Evolutionary conservation across 148 eudicot genomes (phyloP), one percentile per base, ranked within the genome.

Genomic region (Heliosperma pusillum): DNA sequence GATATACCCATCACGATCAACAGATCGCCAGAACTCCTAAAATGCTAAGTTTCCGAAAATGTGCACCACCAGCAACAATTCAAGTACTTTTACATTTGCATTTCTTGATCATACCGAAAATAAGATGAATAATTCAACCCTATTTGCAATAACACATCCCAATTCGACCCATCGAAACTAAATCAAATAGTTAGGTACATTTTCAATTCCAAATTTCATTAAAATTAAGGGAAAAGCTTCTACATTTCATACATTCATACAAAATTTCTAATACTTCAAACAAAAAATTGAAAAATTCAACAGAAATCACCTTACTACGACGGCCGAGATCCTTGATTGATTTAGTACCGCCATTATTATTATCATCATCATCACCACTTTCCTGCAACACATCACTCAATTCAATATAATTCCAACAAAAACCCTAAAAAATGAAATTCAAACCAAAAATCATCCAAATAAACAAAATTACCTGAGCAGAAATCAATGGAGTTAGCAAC

Each of bases 271-370:
- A 13, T 15, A 17, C 25, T 24, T 2, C 22, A 10, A 50, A 7
- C 52, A 50, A 13, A 45, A 22, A 36, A 45, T 36, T 8, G 20
- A 33, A 66, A 21, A 65, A 33, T 5, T 21, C 36, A 24, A 71
- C 13, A 1, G 3, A 9, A 73, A 81, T 82, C 44, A 89, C 96
- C 83, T 91, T 91, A 79, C 96, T 86, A 26, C 89, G 90, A 12
- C 96, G 88, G 30, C 96, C 96, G 70, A 91, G 87, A 87, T 89
- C 88, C 75, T 75, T 83, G 27, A 85, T 36, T 19, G 82, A 72
- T 76, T 84, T 83, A 77, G 36, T 68, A 6, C 75, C 55, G 26
- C 70, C 77, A 25, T 73, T 83, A 53, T 55, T 69, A 52, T 78
- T 56, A 71, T 45, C 78, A 45, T 75, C 76, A 19, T 85, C 85